phyloP scores from a whole-genome alignment of 2,329 filamentous ascomycete species.

The Fusarium equiseti region DNA sequence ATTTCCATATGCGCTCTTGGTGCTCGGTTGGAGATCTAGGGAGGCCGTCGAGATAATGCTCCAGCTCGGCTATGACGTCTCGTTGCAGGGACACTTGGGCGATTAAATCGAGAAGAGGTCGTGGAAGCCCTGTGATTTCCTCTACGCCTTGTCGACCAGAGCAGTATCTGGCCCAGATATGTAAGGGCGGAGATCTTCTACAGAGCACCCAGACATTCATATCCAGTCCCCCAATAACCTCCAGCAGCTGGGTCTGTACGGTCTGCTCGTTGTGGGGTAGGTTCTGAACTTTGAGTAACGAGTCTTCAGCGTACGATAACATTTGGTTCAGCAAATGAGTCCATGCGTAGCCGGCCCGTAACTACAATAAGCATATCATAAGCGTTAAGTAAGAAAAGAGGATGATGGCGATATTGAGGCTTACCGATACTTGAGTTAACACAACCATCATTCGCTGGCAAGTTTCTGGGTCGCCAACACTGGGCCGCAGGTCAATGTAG shows the following conservation, averaged over 20 bases:
- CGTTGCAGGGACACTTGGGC: neutral
- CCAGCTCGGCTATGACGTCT: neutral
- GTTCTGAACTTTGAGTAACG: neutral
- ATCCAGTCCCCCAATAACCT: neutral
- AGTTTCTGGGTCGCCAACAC: no score
- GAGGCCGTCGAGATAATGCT: neutral
- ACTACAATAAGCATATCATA: neutral
- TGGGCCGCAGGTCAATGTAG: no score
- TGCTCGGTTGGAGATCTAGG: neutral
- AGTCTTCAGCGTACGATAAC: neutral
- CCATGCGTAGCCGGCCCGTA: neutral
- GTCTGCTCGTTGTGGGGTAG: neutral
- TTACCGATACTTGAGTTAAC: no score
- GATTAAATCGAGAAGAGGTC: neutral
- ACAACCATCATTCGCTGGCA: no score
- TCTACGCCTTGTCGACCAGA: no score
- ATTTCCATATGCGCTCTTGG: neutral
- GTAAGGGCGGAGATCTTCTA: neutral
- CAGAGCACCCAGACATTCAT: neutral
- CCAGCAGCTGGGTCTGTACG: neutral
- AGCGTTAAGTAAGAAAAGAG: neutral
- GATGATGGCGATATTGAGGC: no score
- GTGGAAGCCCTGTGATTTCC: no score
- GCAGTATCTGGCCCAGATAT: no score
- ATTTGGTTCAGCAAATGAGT: neutral